Percentiles rank a stretch among this genome's conserved stretches.
These are phyloP conservation scores for Plectosphaerella plurivora DNA, from an alignment of 2,329 filamentous ascomycete genomes.

Conservation along the genomic window DNA sequence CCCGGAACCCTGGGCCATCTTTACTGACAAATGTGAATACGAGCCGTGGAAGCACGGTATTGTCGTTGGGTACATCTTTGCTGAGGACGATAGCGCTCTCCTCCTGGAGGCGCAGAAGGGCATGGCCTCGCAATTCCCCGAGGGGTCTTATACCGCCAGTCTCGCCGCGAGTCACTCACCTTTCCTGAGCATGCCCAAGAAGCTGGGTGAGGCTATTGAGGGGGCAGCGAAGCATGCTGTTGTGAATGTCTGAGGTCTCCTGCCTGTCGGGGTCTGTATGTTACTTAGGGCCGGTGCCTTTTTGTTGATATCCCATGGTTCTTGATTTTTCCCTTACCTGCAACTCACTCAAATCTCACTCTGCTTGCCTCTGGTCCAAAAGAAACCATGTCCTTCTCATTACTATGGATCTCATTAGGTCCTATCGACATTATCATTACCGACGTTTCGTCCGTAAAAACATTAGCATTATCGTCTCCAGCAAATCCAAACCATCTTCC, in stretches of 20 bases:
- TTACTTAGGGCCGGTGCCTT: too few species aligned
- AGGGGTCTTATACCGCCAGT: slow-evolving; percentile 10
- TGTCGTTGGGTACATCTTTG: slow-evolving; percentile 18
- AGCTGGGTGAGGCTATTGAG: slow-evolving; percentile 1
- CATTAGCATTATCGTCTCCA: too few species aligned
- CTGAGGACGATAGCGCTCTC: slow-evolving; percentile 17
- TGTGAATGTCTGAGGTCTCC: too few species aligned
- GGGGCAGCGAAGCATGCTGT: background rate
- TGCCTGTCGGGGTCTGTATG: background rate
- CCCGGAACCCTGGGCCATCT: slow-evolving; percentile 9
- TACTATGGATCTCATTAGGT: too few species aligned
- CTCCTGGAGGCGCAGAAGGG: slow-evolving; percentile 12
- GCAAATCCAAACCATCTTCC: too few species aligned
- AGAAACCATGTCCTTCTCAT: too few species aligned
- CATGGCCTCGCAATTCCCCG: slow-evolving; percentile 19
- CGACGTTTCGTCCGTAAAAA: too few species aligned
- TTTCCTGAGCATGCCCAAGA: slow-evolving; percentile 5
- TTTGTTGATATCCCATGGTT: too few species aligned
- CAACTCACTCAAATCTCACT: too few species aligned
- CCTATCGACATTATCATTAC: too few species aligned
- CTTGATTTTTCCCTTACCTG: too few species aligned
- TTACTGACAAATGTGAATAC: slow-evolving; percentile 15
- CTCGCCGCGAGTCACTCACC: slow-evolving; percentile 4
- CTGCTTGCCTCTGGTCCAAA: too few species aligned
- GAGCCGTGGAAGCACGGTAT: slow-evolving; percentile 22